phyloP scores from a whole-genome alignment of 192 early-diverging fungal species.

The Coemansia sp. region DNA sequence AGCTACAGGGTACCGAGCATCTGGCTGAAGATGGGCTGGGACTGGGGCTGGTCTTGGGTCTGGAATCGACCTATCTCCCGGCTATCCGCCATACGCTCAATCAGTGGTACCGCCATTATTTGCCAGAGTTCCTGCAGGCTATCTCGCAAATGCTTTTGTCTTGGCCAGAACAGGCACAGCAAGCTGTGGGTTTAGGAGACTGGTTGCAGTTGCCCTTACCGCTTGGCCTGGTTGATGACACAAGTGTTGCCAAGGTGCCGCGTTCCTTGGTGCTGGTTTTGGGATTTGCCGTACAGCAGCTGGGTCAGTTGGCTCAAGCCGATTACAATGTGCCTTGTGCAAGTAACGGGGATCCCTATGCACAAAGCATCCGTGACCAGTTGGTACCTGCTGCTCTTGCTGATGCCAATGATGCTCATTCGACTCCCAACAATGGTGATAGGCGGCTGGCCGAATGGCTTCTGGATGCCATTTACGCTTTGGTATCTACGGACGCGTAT shows the following conservation, averaged over 20 bases:
- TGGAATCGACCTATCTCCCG: conserved; percentile 30
- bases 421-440: too few species aligned
- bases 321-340: not conserved
- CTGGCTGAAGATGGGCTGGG: conserved; percentile 7
- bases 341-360: too few species aligned
- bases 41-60: conserved; percentile 28
- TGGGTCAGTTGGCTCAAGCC: not conserved
- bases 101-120: conserved; percentile 22
- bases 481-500: too few species aligned
- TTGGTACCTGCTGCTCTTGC: too few species aligned
- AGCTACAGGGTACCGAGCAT: not conserved
- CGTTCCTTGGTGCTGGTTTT: conserved; percentile 1
- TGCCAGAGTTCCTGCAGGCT: conserved; percentile 23
- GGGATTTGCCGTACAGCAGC: conserved; percentile 3
- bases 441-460: too few species aligned
- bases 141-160: conserved; percentile 8
- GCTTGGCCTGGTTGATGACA: too few species aligned
- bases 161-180: not conserved
- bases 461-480: too few species aligned
- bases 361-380: too few species aligned
- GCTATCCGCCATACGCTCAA: conserved; percentile 16
- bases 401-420: too few species aligned
- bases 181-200: not conserved
- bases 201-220: not conserved
- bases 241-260: too few species aligned